Percentiles rank a stretch among this genome's conserved stretches.
These are phyloP conservation scores for Graphium sp. DNA, from an alignment of 2,329 filamentous ascomycete genomes.

Conservation along the genomic window DNA sequence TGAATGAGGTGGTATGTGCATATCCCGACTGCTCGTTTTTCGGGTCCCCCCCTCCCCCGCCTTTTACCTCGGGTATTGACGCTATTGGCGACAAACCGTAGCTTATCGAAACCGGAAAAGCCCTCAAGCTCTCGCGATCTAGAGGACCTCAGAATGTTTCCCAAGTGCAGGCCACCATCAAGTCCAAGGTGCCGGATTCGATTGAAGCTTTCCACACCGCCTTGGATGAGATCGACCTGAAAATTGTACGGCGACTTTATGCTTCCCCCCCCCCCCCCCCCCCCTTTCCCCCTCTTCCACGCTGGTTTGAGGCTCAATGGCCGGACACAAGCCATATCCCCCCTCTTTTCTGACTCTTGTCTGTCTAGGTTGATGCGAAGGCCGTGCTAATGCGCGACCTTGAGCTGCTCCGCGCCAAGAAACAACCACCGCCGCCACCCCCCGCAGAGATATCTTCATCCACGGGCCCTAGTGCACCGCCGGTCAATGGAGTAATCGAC, in stretches of 20 bases:
- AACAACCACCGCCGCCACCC: conserved; percentile 2
- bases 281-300: too few relatives aligned
- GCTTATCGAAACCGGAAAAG: conserved; percentile 43
- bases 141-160: conserved; percentile 22
- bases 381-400: conserved; percentile 37
- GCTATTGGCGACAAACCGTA: conserved; percentile 10
- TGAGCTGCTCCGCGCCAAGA: conserved; percentile 17
- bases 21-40: too few relatives aligned
- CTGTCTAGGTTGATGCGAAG: conserved; percentile 26
- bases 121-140: conserved; percentile 28
- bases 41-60: neutral
- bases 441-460: neutral
- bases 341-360: neutral
- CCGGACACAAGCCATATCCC: neutral
- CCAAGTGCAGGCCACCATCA: conserved; percentile 14
- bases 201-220: conserved; percentile 31
- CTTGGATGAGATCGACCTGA: conserved; percentile 37
- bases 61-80: too few relatives aligned
- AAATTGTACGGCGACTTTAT: conserved; percentile 28
- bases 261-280: too few relatives aligned
- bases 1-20: conserved; percentile 35
- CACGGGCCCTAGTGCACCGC: neutral
- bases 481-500: neutral
- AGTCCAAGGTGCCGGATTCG: conserved; percentile 26
- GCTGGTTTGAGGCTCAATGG: neutral